phyloP scores from a whole-genome alignment of 768 basidiomycete species.

The Coprinellus micaceus region DNA sequence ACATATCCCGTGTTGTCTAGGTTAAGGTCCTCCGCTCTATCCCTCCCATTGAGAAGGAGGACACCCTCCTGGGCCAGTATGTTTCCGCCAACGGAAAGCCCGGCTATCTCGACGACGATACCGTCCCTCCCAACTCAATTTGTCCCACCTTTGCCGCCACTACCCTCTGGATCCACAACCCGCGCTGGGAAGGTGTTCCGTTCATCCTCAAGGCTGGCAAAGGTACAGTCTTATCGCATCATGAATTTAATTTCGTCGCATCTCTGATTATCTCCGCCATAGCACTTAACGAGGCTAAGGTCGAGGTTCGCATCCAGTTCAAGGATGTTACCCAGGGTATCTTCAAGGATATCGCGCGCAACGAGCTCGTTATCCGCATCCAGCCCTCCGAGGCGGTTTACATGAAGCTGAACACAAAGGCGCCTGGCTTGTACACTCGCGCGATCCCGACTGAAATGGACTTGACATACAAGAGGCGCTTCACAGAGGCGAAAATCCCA shows the following conservation, averaged over 20 bases:
- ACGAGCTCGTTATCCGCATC: conserved; percentile 96
- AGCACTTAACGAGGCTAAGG: conserved; percentile 98
- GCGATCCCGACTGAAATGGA: conserved; percentile 98
- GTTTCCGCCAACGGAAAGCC: conserved; percentile 86
- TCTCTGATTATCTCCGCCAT: conserved; percentile 4
- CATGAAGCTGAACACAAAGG: conserved; percentile 94
- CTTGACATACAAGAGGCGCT: conserved; percentile 94
- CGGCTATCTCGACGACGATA: conserved; percentile 98
- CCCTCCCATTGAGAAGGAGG: conserved; percentile 69
- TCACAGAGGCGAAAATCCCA: conserved; percentile 86
- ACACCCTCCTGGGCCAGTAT: conserved; percentile 94
- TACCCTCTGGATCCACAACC: conserved; percentile 89
- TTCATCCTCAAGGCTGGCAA: conserved; percentile 99
- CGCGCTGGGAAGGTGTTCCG: conserved; percentile 97
- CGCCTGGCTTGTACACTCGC: conserved; percentile 84
- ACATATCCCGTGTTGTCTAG: conserved; percentile 34
- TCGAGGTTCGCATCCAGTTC: conserved; percentile 96
- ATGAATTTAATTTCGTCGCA: not conserved
- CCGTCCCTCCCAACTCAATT: conserved; percentile 85
- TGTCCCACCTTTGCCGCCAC: conserved; percentile 95
- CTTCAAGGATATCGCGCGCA: conserved; percentile 93
- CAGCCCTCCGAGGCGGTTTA: conserved; percentile 96
- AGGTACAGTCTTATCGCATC: conserved; percentile 43
- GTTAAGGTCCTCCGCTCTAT: conserved; percentile 96
- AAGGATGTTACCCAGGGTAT: conserved; percentile 97